Conservation (phyloP, 768 basidiomycete species). For the Termitomyces sp. region DNA sequence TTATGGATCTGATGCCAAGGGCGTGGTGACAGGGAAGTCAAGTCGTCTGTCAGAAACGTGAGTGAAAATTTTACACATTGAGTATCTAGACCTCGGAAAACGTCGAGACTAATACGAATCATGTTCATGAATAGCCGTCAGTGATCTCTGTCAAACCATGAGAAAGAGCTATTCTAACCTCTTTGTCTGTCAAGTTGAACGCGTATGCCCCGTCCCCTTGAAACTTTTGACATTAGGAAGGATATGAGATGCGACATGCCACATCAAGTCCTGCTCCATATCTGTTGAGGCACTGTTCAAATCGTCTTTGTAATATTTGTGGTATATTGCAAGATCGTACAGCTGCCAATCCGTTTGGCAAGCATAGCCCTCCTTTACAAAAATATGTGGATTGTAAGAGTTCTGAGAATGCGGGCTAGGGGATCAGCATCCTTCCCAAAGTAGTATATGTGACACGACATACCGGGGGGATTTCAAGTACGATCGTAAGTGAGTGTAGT, state of each 20-base stretch:
- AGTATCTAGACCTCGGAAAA: not conserved
- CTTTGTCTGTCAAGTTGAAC: not conserved
- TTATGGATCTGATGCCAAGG: not conserved
- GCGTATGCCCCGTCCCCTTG: slow-evolving; percentile 3
- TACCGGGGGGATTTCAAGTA: slow-evolving; percentile 7
- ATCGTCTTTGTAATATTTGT: slow-evolving; percentile 1
- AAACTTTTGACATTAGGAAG: slow-evolving; percentile 9
- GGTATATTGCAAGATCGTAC: slow-evolving; percentile 10
- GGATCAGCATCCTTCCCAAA: not conserved
- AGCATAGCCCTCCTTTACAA: not conserved
- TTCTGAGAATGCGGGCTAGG: not conserved
- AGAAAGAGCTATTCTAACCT: not conserved
- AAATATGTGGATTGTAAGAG: not conserved
- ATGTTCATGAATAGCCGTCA: not conserved
- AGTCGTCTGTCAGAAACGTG: not conserved
- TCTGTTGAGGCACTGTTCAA: not conserved
- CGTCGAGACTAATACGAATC: not conserved
- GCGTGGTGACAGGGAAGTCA: not conserved
- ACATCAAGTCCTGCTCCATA: slow-evolving; percentile 2
- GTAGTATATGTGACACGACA: not conserved
- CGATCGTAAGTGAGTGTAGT: slow-evolving; percentile 17
- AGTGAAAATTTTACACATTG: not conserved
- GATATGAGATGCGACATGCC: not conserved
- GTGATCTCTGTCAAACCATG: not conserved
- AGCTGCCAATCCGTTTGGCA: slow-evolving; percentile 10